Conservation (phyloP, 2,329 filamentous ascomycete genomes). For the Beauveria varroae region DNA sequence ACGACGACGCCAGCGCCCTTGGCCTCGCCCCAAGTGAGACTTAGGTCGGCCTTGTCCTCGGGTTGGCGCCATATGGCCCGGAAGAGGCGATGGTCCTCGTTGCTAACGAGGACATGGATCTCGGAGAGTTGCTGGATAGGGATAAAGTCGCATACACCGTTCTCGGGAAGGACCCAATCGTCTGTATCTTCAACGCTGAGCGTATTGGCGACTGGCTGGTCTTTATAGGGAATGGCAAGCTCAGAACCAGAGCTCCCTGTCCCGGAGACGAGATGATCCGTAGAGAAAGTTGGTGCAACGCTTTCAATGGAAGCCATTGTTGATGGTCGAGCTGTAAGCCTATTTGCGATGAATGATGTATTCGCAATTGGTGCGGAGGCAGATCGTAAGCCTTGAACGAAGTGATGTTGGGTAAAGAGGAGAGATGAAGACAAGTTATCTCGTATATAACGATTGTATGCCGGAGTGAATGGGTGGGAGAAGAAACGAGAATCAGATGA, state of each 20-base stretch:
- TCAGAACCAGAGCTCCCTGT: too few species aligned
- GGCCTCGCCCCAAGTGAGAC: slow-evolving; percentile 12
- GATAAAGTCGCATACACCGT: slow-evolving; percentile 3
- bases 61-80: slow-evolving; percentile 9
- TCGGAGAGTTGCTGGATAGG: neutral
- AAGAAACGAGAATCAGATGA: too few species aligned
- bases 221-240: neutral
- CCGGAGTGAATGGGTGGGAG: too few species aligned
- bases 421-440: too few species aligned
- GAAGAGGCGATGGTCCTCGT: neutral
- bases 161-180: neutral
- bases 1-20: slow-evolving; percentile 10
- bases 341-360: too few species aligned
- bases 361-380: too few species aligned
- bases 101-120: neutral
- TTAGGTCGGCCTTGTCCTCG: slow-evolving; percentile 9
- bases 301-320: neutral
- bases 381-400: too few species aligned
- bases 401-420: too few species aligned
- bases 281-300: too few species aligned
- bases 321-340: neutral
- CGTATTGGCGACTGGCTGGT: neutral
- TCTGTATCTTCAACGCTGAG: neutral
- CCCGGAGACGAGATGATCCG: too few species aligned
- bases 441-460: too few species aligned